Base-by-base conservation (phyloP, 1,284 basidiomycete species). In the Tilletiaria anomala region DNA sequence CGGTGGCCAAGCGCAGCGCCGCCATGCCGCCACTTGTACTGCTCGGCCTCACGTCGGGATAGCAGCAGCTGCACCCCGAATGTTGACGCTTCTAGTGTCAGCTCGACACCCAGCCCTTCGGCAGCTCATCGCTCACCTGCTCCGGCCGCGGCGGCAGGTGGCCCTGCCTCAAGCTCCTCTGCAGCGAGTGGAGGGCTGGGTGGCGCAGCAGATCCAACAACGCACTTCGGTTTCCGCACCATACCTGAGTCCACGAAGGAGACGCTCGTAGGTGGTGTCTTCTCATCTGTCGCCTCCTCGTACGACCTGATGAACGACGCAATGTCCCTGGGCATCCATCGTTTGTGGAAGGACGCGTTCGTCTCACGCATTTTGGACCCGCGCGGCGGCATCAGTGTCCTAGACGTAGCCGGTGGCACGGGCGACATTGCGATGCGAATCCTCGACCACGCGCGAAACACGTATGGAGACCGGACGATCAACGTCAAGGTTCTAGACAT, bases 301-400 rank as follows among this genome's bases (percentile, higher is more conserved):
- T 99, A 97, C 70, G 91, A 97, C 70, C 69, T 96, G 32, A 94
- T 97, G 89, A 99, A 99, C 73, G 93, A 97, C 66, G 86, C 88
- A 19, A 86, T 91, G 72, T 97, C 91, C 4, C 71, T 96, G 45
- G 93, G 93, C 23, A 82, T 97, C 19, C 93, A 97, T 67, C 76
- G 93, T 35, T 71, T 97, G 20, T 99, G 93, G 93, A 99, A 97
- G 71, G 88, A 96, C 69, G 76, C 79, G 33, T 88, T 86, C 67
- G 82, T 99, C 11, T 45, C 50, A 32, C 75, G 78, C 5, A 72
- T 74, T 3, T 72, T 97, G 47, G 77, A 81, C 54, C 91, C 91
- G 1, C 69, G 71, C 37, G 77, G 75, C 14, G 68, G 67, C 10
- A 65, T 70, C 40, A 55, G 70, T 51, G 93, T 87, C 67, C 79